Percentiles rank a stretch among this genome's conserved stretches.
phyloP scores from a whole-genome alignment of 2,329 filamentous ascomycete species.

The Fusarium metavorans region DNA sequence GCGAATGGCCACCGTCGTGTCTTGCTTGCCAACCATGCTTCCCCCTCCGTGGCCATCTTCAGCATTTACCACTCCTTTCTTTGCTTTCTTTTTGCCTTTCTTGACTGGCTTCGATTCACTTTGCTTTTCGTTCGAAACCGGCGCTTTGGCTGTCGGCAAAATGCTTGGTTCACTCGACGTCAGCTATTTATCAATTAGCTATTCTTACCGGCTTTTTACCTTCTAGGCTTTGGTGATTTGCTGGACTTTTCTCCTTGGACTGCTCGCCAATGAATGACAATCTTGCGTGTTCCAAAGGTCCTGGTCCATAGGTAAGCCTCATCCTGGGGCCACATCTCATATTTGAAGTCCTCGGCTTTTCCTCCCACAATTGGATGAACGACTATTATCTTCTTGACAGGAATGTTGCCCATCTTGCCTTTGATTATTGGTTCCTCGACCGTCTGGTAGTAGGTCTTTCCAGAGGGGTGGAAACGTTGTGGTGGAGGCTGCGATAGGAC shows the following conservation, averaged over 20 bases:
- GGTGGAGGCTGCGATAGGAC: not conserved
- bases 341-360: not conserved
- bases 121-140: not conserved
- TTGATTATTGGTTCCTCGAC: not conserved
- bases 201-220: not conserved
- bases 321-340: not conserved
- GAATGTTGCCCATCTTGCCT: not conserved
- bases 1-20: not conserved
- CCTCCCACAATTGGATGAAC: not conserved
- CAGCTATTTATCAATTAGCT: not conserved
- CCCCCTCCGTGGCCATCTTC: not conserved
- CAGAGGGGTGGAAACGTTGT: not conserved
- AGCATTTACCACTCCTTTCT: not conserved
- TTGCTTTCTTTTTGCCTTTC: not conserved
- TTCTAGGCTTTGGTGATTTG: not conserved
- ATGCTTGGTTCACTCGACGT: not conserved
- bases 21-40: not conserved
- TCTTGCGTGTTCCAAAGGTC: not conserved
- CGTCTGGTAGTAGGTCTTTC: not conserved
- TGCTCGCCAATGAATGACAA: not conserved
- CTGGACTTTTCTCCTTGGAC: not conserved
- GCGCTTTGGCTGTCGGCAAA: not conserved
- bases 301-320: not conserved
- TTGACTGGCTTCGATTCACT: not conserved
- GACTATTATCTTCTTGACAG: not conserved